Conservation (phyloP, 2,329 filamentous ascomycete genomes). For the Orbilia quercus region DNA sequence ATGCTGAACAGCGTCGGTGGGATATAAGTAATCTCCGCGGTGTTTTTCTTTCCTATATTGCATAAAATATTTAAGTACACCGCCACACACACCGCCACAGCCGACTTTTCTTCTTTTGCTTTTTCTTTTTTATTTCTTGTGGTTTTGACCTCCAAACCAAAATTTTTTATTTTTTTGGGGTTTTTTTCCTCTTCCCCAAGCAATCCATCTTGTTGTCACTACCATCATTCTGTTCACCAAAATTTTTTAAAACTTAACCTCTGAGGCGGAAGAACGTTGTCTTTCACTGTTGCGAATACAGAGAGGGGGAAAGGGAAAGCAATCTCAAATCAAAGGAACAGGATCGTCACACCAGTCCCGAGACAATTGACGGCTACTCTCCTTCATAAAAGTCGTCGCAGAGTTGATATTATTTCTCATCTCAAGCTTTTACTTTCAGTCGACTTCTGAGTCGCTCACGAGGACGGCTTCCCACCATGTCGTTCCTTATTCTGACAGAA, state of each 20-base stretch:
- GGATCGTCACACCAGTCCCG: not conserved
- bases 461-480: conserved; percentile 68
- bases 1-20: too few species aligned
- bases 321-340: not conserved
- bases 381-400: not conserved
- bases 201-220: too few species aligned
- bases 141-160: not conserved
- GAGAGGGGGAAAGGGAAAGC: not conserved
- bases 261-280: not conserved
- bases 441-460: not conserved
- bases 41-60: too few species aligned
- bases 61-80: conserved; percentile 28
- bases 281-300: not conserved
- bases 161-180: conserved; percentile 7
- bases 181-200: not conserved
- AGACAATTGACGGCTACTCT: not conserved
- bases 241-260: too few species aligned
- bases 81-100: conserved; percentile 22
- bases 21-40: too few species aligned
- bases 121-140: conserved; percentile 6
- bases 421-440: not conserved
- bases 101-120: not conserved
- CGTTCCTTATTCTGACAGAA: conserved; percentile 91
- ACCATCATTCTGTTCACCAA: not conserved
- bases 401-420: too few species aligned